Evolutionary conservation across 2,329 filamentous ascomycete species (phyloP).

Genomic region (Aureobasidium sp.): DNA sequence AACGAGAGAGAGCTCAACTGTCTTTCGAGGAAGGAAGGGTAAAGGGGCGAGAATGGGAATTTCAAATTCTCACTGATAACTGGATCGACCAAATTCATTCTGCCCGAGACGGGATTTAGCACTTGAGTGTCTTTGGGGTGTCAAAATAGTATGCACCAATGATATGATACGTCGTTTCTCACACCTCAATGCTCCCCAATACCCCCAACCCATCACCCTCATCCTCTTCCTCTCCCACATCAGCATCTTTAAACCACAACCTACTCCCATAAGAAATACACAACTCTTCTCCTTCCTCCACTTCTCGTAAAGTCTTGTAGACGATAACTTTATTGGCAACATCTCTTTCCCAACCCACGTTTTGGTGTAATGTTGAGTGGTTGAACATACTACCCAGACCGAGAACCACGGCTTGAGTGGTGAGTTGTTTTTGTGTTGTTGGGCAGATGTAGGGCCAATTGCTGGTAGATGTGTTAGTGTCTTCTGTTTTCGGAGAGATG

Average conservation of each 20-base stretch:
- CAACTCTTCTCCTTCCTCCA: conserved; percentile 45
- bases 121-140: no score
- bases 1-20: no score
- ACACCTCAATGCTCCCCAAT: conserved; percentile 20
- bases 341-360: conserved; percentile 48
- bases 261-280: conserved; percentile 35
- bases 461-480: conserved; percentile 17
- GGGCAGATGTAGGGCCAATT: conserved; percentile 32
- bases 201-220: conserved; percentile 29
- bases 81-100: no score
- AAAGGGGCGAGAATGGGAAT: no score
- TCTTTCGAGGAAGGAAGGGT: no score
- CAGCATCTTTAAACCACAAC: conserved; percentile 40
- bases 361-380: conserved; percentile 43
- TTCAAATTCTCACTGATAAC: no score
- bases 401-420: conserved; percentile 44
- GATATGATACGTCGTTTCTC: not conserved
- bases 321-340: conserved; percentile 36
- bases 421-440: not conserved
- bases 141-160: no score
- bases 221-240: conserved; percentile 16
- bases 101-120: no score
- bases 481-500: not conserved
- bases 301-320: conserved; percentile 42
- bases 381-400: conserved; percentile 53